Evolutionary conservation across 208 protist species (phyloP).

Genomic region (Phytomonas sp.): DNA sequence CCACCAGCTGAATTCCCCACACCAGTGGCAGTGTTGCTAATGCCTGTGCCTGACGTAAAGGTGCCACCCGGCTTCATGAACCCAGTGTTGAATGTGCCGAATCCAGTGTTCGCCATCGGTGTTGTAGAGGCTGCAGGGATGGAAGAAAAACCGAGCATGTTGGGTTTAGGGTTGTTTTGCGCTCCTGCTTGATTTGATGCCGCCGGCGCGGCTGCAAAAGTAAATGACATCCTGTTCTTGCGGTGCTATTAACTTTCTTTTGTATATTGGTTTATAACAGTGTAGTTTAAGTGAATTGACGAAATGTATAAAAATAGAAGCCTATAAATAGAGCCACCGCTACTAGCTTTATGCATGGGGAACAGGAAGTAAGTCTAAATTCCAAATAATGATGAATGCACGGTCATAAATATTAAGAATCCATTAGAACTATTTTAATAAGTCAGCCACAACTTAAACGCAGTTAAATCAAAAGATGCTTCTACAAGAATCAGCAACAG

Average conservation of each 20-base stretch:
- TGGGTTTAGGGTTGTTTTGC: neutral
- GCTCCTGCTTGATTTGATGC: neutral
- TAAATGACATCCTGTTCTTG: neutral
- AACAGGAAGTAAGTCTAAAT: neutral
- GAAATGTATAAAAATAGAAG: neutral
- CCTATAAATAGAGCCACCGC: neutral
- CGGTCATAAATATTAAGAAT: neutral
- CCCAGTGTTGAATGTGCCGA: neutral
- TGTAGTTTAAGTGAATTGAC: neutral
- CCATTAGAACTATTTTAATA: neutral
- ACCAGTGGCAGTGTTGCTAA: slow-evolving; percentile 8
- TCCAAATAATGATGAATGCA: neutral
- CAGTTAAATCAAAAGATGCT: neutral
- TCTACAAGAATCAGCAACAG: neutral
- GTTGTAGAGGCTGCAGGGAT: neutral
- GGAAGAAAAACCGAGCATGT: neutral
- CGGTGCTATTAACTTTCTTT: neutral
- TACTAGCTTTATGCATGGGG: neutral
- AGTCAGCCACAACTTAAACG: neutral
- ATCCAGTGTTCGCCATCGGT: neutral
- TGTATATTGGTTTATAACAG: neutral
- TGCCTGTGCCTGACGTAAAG: slow-evolving; percentile 11
- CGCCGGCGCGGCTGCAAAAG: neutral
- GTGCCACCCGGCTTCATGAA: slow-evolving; percentile 1
- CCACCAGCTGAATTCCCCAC: slow-evolving; percentile 7